Evolutionary conservation across 768 basidiomycete genomes (phyloP), one percentile per base, ranked within the genome.

Genomic region (Multifurca ochricompacta): DNA sequence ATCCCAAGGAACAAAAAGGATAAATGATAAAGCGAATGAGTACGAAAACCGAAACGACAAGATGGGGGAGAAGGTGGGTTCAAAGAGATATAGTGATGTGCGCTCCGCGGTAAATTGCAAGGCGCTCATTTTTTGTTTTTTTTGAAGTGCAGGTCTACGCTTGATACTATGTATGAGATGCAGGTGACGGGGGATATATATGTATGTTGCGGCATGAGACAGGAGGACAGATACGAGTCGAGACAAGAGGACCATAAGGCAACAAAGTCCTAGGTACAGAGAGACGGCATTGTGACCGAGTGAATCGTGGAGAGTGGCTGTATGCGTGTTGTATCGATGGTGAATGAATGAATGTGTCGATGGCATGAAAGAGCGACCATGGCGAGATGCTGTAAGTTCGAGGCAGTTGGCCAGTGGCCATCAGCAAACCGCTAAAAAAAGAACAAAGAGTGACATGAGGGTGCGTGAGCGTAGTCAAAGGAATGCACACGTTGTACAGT

Each of bases 41-140:
- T 9, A 57, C 32, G 39, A 45, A 57, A n/a, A n/a, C n/a, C n/a
- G n/a, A n/a, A n/a, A n/a, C n/a, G n/a, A 28, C 21, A 51, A 36
- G 14, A 31, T 40, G 28, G 28, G 18, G 36, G 48, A 42, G 28
- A 37, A 41, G 25, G 44, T 18, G 18, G 56, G 45, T 50, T 36
- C 39, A 36, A 57, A 57, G 56, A 51, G 43, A 49, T 45, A 19
- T 57, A 57, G 56, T 57, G 56, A 42, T 57, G 56, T 57, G 56
- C 56, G 56, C 56, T 42, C 40, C n/a, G 45, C 44, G 13, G 51
- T 19, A 18, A 31, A 27, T 16, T 16, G 32, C 56, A 23, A 36
- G 50, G 32, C 56, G 50, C 56, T 45, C n/a, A n/a, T n/a, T n/a
- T n/a, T n/a, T n/a, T n/a, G n/a, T n/a, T n/a, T n/a, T n/a, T 57